Conservation (phyloP, 179 eudicot genomes). For the Corrigiola litoralis region DNA sequence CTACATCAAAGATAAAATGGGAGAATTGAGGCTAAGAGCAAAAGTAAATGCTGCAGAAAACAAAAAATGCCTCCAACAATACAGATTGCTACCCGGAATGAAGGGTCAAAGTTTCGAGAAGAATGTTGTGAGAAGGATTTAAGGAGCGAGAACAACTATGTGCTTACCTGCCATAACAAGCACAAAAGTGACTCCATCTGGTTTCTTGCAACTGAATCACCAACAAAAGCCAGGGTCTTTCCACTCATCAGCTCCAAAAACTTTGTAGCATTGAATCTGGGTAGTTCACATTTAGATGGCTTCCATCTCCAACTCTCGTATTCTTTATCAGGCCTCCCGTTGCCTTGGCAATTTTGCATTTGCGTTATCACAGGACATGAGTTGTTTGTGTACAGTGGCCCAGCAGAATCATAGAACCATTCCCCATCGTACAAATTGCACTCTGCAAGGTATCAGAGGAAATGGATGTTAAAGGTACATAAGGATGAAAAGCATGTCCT, state of each 20-base stretch:
- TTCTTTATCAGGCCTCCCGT: slow-evolving; percentile 83
- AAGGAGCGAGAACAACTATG: no score
- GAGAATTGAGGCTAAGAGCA: not conserved
- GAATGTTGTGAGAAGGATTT: no score
- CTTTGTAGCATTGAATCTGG: slow-evolving; percentile 59
- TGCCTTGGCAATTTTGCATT: slow-evolving; percentile 81
- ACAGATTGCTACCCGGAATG: not conserved
- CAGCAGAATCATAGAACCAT: slow-evolving; percentile 61
- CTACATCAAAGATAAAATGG: slow-evolving; percentile 27
- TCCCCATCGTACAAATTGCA: slow-evolving; percentile 72
- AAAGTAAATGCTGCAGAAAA: not conserved
- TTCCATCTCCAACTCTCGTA: slow-evolving; percentile 87
- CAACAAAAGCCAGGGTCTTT: slow-evolving; percentile 82
- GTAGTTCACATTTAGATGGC: slow-evolving; percentile 73
- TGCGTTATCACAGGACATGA: slow-evolving; percentile 67
- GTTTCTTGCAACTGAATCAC: slow-evolving; percentile 87
- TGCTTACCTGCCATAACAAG: slow-evolving; percentile 77
- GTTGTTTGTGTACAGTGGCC: slow-evolving; percentile 58
- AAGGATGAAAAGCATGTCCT: not conserved
- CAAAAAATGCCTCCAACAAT: not conserved
- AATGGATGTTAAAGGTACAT: not conserved
- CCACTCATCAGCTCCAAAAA: slow-evolving; percentile 87
- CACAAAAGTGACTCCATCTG: slow-evolving; percentile 90
- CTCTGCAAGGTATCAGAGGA: slow-evolving; percentile 21
- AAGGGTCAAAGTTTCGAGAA: not conserved